Percentiles rank a stretch among this genome's conserved stretches.
Evolutionary conservation across 306 rosid genomes (phyloP).

Genomic region (Gastrolobium villosum): DNA sequence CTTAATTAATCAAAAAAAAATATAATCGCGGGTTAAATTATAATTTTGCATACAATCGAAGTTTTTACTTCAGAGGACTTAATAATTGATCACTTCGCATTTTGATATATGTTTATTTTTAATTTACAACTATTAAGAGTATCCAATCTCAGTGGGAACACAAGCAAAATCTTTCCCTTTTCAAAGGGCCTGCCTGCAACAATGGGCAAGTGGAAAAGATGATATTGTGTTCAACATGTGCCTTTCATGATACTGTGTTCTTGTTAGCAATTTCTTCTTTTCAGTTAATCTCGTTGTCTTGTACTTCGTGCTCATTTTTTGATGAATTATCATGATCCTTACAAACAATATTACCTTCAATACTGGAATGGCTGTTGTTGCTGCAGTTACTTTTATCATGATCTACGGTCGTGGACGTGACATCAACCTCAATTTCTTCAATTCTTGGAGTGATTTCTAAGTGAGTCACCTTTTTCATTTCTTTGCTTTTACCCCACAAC

Average conservation of each 20-base stretch:
- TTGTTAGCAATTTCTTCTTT: constrained; percentile 16
- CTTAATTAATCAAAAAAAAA: neutral
- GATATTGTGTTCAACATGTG: neutral
- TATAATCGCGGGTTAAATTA: neutral
- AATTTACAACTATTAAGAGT: neutral
- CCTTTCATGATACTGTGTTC: neutral
- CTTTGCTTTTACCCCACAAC: constrained; percentile 60
- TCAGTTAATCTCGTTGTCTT: neutral
- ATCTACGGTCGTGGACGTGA: neutral
- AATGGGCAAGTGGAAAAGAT: constrained; percentile 30
- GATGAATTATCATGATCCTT: constrained; percentile 13
- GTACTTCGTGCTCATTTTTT: constrained; percentile 17
- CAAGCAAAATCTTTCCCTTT: neutral
- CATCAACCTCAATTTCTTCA: constrained; percentile 35
- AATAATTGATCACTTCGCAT: neutral
- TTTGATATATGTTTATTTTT: neutral
- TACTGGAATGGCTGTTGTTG: neutral
- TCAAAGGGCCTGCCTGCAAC: no score
- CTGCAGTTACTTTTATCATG: neutral
- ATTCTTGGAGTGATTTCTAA: constrained; percentile 6
- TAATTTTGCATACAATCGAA: neutral
- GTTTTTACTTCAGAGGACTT: neutral
- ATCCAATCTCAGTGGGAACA: neutral
- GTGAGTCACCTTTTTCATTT: constrained; percentile 30
- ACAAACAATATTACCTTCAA: neutral